Evolutionary conservation across 768 basidiomycete genomes (phyloP).

Genomic region (Hygrocybe punicea): DNA sequence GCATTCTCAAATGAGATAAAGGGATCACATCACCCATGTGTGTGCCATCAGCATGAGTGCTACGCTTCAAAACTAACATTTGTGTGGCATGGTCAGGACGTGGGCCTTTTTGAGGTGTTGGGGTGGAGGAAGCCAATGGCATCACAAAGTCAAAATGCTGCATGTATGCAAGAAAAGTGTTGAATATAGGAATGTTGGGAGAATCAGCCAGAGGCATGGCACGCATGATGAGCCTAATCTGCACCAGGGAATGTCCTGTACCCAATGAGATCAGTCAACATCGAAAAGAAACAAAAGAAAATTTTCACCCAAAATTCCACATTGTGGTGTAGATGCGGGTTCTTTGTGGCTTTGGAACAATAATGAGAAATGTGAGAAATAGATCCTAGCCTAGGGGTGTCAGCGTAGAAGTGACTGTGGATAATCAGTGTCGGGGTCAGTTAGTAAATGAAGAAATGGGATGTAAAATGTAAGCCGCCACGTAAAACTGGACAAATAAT

Average conservation of each 20-base stretch:
- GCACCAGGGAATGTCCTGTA: not conserved
- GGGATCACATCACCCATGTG: slow-evolving; percentile 10
- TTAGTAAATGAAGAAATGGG: too few species aligned
- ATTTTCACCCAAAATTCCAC: slow-evolving; percentile 20
- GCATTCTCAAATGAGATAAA: slow-evolving; percentile 4
- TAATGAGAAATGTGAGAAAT: too few species aligned
- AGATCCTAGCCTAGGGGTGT: too few species aligned
- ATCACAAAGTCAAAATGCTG: slow-evolving; percentile 9
- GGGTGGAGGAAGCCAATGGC: not conserved
- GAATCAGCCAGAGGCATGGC: not conserved
- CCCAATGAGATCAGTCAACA: not conserved
- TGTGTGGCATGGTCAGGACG: slow-evolving; percentile 7
- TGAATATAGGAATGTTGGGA: not conserved
- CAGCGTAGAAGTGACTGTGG: too few species aligned
- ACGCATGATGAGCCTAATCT: not conserved
- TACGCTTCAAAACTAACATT: slow-evolving; percentile 6
- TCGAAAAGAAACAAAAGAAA: not conserved
- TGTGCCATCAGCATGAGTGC: not conserved
- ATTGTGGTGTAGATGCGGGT: too few species aligned
- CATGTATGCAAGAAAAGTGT: not conserved
- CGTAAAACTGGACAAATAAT: too few species aligned
- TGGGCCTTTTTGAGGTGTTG: not conserved
- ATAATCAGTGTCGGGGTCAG: too few species aligned
- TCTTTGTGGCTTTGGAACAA: too few species aligned
- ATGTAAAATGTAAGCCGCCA: too few species aligned